Percentiles rank a stretch among this genome's conserved stretches.
Evolutionary conservation across 352 stramenopile genomes (phyloP).

Genomic region (Phytopythium cucurbitacearum): DNA sequence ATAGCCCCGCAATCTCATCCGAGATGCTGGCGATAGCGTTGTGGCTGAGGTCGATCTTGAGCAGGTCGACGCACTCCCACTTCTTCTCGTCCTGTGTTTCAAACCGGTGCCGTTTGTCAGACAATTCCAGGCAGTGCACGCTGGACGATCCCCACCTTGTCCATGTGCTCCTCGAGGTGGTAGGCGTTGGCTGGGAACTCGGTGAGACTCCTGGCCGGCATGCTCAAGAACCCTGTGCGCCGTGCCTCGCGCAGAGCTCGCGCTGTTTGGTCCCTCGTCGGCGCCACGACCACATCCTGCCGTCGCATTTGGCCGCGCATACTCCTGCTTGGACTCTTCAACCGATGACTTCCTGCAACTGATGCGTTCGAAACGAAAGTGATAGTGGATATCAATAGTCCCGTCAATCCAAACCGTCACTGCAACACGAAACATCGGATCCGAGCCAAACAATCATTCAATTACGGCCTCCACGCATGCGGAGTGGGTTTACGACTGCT

Average conservation of each 20-base stretch:
- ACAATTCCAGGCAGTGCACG: background rate
- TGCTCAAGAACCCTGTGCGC: conserved; percentile 50
- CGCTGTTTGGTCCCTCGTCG: conserved; percentile 44
- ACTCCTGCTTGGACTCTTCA: background rate
- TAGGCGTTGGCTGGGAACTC: conserved; percentile 69
- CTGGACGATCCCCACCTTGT: conserved; percentile 31
- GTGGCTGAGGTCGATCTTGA: conserved; percentile 81
- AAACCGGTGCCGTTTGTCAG: background rate
- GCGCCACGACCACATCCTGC: conserved; percentile 53
- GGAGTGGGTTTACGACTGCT: conserved; percentile 12
- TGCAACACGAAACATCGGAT: no score
- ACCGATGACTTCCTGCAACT: no score
- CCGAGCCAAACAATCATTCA: no score
- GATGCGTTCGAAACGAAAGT: no score
- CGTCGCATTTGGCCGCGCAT: conserved; percentile 23
- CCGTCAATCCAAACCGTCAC: no score
- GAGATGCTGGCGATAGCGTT: conserved; percentile 57
- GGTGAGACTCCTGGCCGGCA: conserved; percentile 49
- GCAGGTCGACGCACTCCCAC: conserved; percentile 79
- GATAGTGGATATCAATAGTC: no score
- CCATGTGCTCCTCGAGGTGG: conserved; percentile 72
- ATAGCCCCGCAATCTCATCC: conserved; percentile 47
- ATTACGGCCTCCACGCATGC: no score
- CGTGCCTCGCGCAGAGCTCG: conserved; percentile 62
- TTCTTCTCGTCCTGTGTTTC: conserved; percentile 67